Conservation (phyloP, 768 basidiomycete species). For the Clitopilus hobsonii region DNA sequence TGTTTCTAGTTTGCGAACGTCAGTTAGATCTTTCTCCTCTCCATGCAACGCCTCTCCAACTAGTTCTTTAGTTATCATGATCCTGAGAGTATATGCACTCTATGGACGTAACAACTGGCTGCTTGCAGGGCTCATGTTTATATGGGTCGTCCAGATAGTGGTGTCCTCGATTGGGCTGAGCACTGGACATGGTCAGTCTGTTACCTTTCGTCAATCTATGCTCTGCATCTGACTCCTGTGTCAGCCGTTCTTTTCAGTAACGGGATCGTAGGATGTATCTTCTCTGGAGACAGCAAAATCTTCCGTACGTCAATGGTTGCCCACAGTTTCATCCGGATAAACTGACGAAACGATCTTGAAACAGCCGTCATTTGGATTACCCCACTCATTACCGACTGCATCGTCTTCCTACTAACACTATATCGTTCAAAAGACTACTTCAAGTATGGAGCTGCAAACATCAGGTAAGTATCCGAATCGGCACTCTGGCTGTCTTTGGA, state of each 20-base stretch:
- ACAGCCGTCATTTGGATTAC: background rate
- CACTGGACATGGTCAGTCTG: background rate
- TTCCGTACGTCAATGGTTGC: background rate
- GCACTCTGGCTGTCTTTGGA: no score
- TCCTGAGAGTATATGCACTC: conserved; percentile 2
- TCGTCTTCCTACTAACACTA: background rate
- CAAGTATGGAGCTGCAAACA: no score
- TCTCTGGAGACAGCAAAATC: background rate
- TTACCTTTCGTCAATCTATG: background rate
- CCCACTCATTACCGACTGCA: background rate
- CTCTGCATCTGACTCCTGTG: background rate
- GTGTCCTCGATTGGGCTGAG: background rate
- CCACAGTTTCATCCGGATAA: background rate
- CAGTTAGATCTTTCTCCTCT: background rate
- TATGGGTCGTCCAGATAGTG: background rate
- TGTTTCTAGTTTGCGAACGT: background rate
- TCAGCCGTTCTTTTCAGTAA: background rate
- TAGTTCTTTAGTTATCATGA: conserved; percentile 3
- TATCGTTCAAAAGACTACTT: background rate
- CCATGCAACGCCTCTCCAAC: background rate
- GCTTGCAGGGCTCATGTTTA: background rate
- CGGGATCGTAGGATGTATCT: background rate
- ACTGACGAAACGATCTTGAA: background rate
- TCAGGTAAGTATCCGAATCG: no score
- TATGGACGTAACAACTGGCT: background rate